Evolutionary conservation across 2,329 filamentous ascomycete genomes (phyloP).

Genomic region (Pseudogymnoascus sp.): DNA sequence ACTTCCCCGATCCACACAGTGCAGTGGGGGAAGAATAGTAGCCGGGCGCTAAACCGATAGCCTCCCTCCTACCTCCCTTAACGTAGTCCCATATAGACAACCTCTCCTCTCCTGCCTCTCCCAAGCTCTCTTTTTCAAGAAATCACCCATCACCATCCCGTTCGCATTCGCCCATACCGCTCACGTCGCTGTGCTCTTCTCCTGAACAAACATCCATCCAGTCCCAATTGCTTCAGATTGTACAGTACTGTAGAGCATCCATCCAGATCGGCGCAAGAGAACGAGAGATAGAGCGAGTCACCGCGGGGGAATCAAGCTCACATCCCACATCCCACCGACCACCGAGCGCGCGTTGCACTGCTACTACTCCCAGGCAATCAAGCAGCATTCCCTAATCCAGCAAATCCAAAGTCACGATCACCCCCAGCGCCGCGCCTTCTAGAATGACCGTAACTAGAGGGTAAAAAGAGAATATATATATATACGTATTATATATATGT

Average conservation of each 20-base stretch:
- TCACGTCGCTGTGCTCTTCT: neutral
- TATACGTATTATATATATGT: conserved; percentile 5
- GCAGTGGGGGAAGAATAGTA: neutral
- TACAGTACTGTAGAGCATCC: conserved; percentile 4
- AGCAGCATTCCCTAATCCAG: neutral
- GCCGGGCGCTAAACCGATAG: neutral
- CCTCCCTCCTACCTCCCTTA: neutral
- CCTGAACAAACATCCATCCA: neutral
- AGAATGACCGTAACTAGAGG: conserved; percentile 8
- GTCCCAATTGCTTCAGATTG: conserved; percentile 2
- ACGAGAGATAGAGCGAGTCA: neutral
- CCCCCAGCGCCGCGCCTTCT: neutral
- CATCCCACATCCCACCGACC: neutral
- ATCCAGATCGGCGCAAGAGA: neutral
- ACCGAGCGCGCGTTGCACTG: neutral
- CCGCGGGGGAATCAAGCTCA: neutral
- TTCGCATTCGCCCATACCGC: neutral
- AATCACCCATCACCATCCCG: neutral
- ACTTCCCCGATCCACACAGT: neutral
- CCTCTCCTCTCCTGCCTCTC: neutral
- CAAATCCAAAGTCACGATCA: neutral
- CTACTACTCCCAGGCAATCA: neutral
- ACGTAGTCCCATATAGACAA: neutral
- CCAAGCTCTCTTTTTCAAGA: no score
- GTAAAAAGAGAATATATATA: neutral